Conservation (phyloP, 768 basidiomycete species). For the Leucocoprinus birnbaumii region DNA sequence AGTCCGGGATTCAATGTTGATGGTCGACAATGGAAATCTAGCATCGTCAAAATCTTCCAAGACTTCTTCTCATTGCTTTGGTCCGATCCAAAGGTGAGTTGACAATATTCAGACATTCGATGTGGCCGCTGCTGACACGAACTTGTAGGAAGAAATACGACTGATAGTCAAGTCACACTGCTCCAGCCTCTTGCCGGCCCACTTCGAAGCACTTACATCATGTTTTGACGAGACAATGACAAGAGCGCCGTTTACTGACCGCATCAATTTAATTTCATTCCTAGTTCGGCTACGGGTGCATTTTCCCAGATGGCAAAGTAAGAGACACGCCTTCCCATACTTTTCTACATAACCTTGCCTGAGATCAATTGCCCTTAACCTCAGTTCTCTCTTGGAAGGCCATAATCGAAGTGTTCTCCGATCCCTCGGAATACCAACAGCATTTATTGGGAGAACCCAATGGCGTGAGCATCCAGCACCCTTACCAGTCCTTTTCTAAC, state of each 20-base stretch:
- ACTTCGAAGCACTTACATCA: conserved; percentile 59
- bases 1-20: conserved; percentile 60
- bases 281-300: conserved; percentile 65
- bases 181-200: conserved; percentile 59
- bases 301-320: conserved; percentile 68
- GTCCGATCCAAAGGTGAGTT: conserved; percentile 57
- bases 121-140: background rate
- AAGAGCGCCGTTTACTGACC: conserved; percentile 54
- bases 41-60: conserved; percentile 55
- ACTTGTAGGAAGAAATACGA: conserved; percentile 65
- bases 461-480: conserved; percentile 37
- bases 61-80: conserved; percentile 62
- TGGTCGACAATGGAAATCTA: conserved; percentile 66
- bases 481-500: background rate
- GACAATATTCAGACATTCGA: background rate
- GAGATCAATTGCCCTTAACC: background rate
- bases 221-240: conserved; percentile 67
- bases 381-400: conserved; percentile 65
- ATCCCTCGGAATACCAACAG: conserved; percentile 41
- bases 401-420: conserved; percentile 54
- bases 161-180: conserved; percentile 54
- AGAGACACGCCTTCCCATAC: background rate
- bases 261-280: conserved; percentile 57
- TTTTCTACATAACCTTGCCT: background rate
- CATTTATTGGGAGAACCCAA: conserved; percentile 26